Base-by-base conservation (phyloP, 164 flowering plant species). In the Magnolia kwangsiensis region DNA sequence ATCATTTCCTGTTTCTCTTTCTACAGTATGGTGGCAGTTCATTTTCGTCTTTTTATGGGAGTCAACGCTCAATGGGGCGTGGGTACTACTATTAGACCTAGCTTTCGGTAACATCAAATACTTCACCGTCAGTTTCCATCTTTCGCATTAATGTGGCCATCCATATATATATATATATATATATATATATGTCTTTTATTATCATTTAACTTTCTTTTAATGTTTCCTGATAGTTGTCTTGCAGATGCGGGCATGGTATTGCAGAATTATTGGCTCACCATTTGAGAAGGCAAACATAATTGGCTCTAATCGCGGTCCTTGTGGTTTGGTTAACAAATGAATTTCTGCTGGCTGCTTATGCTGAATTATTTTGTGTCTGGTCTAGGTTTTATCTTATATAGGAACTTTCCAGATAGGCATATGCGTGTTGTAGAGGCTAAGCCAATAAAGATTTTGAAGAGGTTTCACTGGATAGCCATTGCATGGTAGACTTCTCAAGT, bases 11-110 rank as follows among this genome's bases (percentile, higher is more conserved):
- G 13, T 77, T 61, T 20, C 18, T 51, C 14, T 70, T 45, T 16
- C 13, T 74, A 67, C 87, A 88, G 91, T 86, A 87, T 81, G 88
- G 81, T 67, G 78, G 79, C 71, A 82, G 87, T 80, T 63, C 82
- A 63, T 83, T 82, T 80, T 78, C 90, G 55, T 79, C 90, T 27
- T 79, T 77, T 69, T 82, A 85, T 81, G 85, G 88, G 27, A 79
- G 76, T 78, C 86, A 84, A 68, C 88, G 73, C 67, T 58, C 89
- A 59, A 79, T 80, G 78, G 86, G 90, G 75, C 80, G 90, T 71
- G 88, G 93, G 65, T 86, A 88, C 72, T 86, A 88, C 77, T 86
- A 85, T 50, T 85, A 80, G 85, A 67, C 71, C 72, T 72, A 7
- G 9, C 24, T 50, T 69, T 29, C 50, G 88, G 87, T 84, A 82